Conservation (phyloP, 176 grass and related monocot genomes). For the Luzula sylvatica region DNA sequence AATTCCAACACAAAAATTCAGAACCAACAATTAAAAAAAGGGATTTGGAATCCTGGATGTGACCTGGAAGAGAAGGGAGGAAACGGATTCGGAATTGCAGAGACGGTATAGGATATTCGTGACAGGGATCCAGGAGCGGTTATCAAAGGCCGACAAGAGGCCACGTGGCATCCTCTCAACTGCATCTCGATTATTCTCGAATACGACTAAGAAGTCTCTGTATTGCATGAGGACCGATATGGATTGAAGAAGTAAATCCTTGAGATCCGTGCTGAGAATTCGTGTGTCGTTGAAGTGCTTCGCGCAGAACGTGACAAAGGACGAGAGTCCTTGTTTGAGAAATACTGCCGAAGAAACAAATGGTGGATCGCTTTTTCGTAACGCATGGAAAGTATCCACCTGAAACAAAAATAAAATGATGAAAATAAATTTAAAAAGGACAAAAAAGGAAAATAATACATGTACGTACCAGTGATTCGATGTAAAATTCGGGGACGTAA, state of each 20-base stretch:
- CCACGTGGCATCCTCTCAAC: constrained; percentile 58
- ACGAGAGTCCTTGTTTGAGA: constrained; percentile 65
- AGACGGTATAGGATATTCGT: constrained; percentile 66
- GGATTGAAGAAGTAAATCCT: constrained; percentile 72
- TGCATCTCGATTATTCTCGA: constrained; percentile 75
- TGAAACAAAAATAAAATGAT: constrained; percentile 25
- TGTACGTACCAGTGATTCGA: constrained; percentile 72
- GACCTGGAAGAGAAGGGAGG: constrained; percentile 69
- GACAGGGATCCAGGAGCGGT: constrained; percentile 84
- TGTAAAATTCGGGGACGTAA: constrained; percentile 74
- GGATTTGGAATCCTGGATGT: too few species aligned
- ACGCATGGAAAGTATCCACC: constrained; percentile 82
- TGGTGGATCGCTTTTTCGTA: constrained; percentile 62
- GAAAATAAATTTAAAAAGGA: constrained; percentile 5
- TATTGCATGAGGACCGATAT: constrained; percentile 76
- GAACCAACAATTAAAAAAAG: too few species aligned
- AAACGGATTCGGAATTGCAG: constrained; percentile 60
- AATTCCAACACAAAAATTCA: constrained; percentile 5
- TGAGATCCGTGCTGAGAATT: constrained; percentile 66
- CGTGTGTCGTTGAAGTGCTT: constrained; percentile 79
- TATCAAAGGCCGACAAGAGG: constrained; percentile 69
- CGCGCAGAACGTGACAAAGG: constrained; percentile 67
- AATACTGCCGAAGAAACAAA: constrained; percentile 35
- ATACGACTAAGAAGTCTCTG: constrained; percentile 71
- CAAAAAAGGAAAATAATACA: constrained; percentile 19